Conservation (phyloP, 2,329 filamentous ascomycete genomes). For the Trichoderma harzianum region DNA sequence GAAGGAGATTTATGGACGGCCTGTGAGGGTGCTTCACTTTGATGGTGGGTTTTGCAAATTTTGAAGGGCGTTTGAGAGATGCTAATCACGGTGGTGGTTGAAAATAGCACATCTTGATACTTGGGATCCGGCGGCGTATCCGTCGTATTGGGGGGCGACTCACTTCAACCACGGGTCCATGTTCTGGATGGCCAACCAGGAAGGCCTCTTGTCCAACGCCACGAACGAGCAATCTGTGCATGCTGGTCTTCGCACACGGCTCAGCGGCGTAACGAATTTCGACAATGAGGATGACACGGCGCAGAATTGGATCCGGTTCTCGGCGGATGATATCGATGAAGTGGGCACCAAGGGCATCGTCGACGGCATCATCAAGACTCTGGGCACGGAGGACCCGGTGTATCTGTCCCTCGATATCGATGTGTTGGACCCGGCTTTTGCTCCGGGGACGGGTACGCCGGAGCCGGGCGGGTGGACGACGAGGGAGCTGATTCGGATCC, state of each 20-base stretch:
- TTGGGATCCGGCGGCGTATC: slow-evolving; percentile 80
- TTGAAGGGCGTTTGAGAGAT: neutral
- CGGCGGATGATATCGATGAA: slow-evolving; percentile 82
- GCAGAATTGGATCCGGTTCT: slow-evolving; percentile 77
- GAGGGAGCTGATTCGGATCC: slow-evolving; percentile 77
- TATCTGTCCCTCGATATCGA: slow-evolving; percentile 83
- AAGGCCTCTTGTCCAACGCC: slow-evolving; percentile 71
- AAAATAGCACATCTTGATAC: slow-evolving; percentile 70
- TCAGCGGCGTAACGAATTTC: slow-evolving; percentile 61
- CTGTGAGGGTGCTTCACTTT: slow-evolving; percentile 70
- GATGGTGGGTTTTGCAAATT: slow-evolving; percentile 42
- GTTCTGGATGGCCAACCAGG: slow-evolving; percentile 83
- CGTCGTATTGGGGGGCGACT: slow-evolving; percentile 63
- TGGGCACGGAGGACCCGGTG: slow-evolving; percentile 74
- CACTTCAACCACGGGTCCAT: slow-evolving; percentile 85
- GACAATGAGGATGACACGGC: slow-evolving; percentile 70
- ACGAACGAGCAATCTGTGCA: slow-evolving; percentile 72
- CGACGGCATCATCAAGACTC: slow-evolving; percentile 63
- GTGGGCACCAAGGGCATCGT: slow-evolving; percentile 70
- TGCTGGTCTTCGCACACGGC: slow-evolving; percentile 74
- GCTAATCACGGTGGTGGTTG: slow-evolving; percentile 27
- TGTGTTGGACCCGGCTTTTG: slow-evolving; percentile 67
- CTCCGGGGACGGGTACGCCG: slow-evolving; percentile 79
- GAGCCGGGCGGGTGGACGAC: slow-evolving; percentile 92
- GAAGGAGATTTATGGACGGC: slow-evolving; percentile 57